A percentile compares a stretch with the other conserved stretches of the same genome.
Evolutionary conservation across 2,329 filamentous ascomycete species (phyloP).

Genomic region (Calonectria naviculata): DNA sequence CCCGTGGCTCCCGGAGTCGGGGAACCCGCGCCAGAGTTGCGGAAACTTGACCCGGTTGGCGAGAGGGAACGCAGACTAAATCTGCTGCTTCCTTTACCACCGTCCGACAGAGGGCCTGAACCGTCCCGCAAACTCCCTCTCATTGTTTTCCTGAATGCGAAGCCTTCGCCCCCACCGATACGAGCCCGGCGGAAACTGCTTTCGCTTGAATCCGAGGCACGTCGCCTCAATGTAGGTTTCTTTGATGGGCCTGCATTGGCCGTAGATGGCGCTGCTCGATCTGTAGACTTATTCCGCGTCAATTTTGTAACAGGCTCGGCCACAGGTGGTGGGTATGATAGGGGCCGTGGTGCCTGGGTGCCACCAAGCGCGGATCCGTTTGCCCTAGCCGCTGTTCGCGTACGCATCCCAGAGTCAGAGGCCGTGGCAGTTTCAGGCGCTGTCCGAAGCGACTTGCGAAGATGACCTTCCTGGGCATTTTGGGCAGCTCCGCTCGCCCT

Average conservation of each 20-base stretch:
- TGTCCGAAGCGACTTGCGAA: conserved; percentile 37
- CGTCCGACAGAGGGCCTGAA: conserved; percentile 41
- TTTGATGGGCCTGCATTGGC: conserved; percentile 24
- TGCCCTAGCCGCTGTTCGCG: conserved; percentile 38
- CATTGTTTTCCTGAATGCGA: conserved; percentile 81
- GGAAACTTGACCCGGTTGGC: conserved; percentile 68
- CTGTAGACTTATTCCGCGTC: conserved; percentile 40
- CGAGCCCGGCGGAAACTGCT: conserved; percentile 84
- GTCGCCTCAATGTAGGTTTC: conserved; percentile 58
- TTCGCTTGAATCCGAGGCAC: conserved; percentile 74
- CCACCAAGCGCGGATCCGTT: conserved; percentile 23
- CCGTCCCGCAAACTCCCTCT: conserved; percentile 52
- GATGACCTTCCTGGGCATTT: conserved; percentile 22
- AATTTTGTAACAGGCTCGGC: conserved; percentile 29
- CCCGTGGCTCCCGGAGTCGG: conserved; percentile 50
- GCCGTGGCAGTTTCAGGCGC: conserved; percentile 19
- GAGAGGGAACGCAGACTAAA: conserved; percentile 79
- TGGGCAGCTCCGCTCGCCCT: conserved; percentile 30
- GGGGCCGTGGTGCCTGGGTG: conserved; percentile 32
- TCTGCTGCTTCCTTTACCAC: conserved; percentile 57
- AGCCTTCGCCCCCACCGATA: conserved; percentile 57
- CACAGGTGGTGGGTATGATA: conserved; percentile 43
- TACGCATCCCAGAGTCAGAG: conserved; percentile 33
- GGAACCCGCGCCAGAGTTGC: conserved; percentile 49
- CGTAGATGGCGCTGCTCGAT: conserved; percentile 28